phyloP scores from a whole-genome alignment of 2,329 filamentous ascomycete species.

The Sphaerulina musiva region DNA sequence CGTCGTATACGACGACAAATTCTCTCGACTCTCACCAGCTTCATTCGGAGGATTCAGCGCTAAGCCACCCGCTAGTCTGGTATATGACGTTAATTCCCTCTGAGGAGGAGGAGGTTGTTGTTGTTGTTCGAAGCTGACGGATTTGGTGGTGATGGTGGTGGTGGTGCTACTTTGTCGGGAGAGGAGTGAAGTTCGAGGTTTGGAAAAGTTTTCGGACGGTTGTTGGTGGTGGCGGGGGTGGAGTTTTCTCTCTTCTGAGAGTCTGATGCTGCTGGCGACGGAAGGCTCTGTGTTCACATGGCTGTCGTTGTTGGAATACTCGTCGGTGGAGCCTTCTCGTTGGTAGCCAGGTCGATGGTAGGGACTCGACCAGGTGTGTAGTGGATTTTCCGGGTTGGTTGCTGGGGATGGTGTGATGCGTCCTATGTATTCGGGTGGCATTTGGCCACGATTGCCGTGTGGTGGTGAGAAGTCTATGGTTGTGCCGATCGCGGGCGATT shows the following conservation, averaged over 20 bases:
- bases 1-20: neutral
- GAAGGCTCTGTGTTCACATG: neutral
- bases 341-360: slow-evolving; percentile 4
- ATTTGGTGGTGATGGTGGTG: neutral
- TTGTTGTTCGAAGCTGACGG: slow-evolving; percentile 13
- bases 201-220: slow-evolving; percentile 14
- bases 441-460: slow-evolving; percentile 3
- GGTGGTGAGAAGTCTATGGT: slow-evolving; percentile 2
- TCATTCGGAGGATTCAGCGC: slow-evolving; percentile 20
- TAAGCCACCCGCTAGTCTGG: slow-evolving; percentile 4
- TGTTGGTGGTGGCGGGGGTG: slow-evolving; percentile 6
- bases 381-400: neutral
- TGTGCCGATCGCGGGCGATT: slow-evolving; percentile 2
- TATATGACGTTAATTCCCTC: slow-evolving; percentile 6
- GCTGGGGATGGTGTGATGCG: slow-evolving; percentile 14
- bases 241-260: slow-evolving; percentile 7
- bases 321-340: slow-evolving; percentile 5
- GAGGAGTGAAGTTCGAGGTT: slow-evolving; percentile 10
- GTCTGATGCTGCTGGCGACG: neutral
- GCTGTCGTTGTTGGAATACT: slow-evolving; percentile 10
- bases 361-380: neutral
- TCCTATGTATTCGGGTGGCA: slow-evolving; percentile 17
- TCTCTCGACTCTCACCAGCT: slow-evolving; percentile 15
- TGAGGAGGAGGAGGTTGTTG: slow-evolving; percentile 14
- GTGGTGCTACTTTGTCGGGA: slow-evolving; percentile 2